Evolutionary conservation across 1,284 basidiomycete genomes (phyloP).

Genomic region (Ceratobasidium sp.): DNA sequence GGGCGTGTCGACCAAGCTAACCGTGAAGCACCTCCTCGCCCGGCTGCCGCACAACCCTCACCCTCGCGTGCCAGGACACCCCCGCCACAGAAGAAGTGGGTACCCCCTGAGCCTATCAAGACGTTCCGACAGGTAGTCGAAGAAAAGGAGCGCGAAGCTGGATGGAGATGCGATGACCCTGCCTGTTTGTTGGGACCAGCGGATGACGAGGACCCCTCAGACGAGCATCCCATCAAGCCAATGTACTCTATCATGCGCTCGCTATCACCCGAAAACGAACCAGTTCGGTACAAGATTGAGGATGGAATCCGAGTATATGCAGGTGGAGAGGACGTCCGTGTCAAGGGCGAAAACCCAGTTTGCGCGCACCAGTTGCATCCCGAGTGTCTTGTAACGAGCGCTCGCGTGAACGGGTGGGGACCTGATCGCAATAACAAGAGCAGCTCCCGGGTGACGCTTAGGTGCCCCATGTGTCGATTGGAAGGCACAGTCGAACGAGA

Average conservation of each 20-base stretch:
- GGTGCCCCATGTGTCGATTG: slow-evolving; percentile 23
- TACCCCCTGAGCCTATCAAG: slow-evolving; percentile 22
- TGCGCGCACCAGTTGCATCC: slow-evolving; percentile 22
- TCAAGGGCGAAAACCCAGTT: slow-evolving; percentile 33
- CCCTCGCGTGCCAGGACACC: slow-evolving; percentile 1
- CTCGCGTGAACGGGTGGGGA: slow-evolving; percentile 25
- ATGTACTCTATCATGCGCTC: slow-evolving; percentile 27
- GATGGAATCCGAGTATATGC: slow-evolving; percentile 33
- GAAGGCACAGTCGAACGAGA: slow-evolving; percentile 21
- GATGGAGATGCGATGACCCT: slow-evolving; percentile 34
- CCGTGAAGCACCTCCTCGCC: background rate
- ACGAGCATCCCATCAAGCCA: slow-evolving; percentile 4
- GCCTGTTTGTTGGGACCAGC: slow-evolving; percentile 29
- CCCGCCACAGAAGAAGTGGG: slow-evolving; percentile 21
- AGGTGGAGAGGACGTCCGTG: slow-evolving; percentile 25
- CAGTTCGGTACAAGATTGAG: background rate
- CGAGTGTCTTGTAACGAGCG: slow-evolving; percentile 25
- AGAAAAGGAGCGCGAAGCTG: slow-evolving; percentile 32
- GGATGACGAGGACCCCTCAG: slow-evolving; percentile 23
- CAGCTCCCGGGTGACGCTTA: slow-evolving; percentile 13
- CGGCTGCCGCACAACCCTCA: background rate
- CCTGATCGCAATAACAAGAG: slow-evolving; percentile 1
- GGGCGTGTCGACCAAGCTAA: background rate
- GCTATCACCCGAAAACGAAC: background rate
- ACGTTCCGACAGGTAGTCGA: slow-evolving; percentile 32